A percentile compares a stretch with the other conserved stretches of the same genome.
Evolutionary conservation across 2,329 filamentous ascomycete species (phyloP).

Genomic region (Zopfia rhizophila): DNA sequence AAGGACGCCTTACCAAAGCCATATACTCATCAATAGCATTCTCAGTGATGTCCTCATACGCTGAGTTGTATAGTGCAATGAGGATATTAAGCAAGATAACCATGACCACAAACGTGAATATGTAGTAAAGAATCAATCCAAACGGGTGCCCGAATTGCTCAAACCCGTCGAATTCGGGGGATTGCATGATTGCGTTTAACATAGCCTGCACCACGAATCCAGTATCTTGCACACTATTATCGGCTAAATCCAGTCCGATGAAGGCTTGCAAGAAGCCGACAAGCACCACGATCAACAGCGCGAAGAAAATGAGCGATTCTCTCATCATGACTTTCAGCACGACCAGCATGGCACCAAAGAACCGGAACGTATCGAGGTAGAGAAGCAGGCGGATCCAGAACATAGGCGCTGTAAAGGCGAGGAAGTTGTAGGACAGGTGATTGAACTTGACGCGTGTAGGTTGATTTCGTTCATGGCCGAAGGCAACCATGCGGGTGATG

Average conservation of each 20-base stretch:
- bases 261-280: slow-evolving; percentile 93
- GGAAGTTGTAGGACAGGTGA: slow-evolving; percentile 88
- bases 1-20: slow-evolving; percentile 64
- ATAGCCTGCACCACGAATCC: slow-evolving; percentile 81
- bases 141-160: slow-evolving; percentile 88
- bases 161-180: slow-evolving; percentile 88
- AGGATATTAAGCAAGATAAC: slow-evolving; percentile 94
- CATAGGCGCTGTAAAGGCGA: slow-evolving; percentile 93
- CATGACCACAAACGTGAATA: slow-evolving; percentile 98
- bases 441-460: slow-evolving; percentile 72
- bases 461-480: slow-evolving; percentile 67
- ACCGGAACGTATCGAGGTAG: slow-evolving; percentile 91
- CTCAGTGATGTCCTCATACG: slow-evolving; percentile 93
- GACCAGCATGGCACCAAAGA: slow-evolving; percentile 98
- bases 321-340: slow-evolving; percentile 80
- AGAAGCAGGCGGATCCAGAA: slow-evolving; percentile 95
- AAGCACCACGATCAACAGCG: slow-evolving; percentile 83
- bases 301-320: slow-evolving; percentile 92
- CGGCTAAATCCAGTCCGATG: slow-evolving; percentile 86
- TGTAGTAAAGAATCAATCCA: slow-evolving; percentile 94
- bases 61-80: slow-evolving; percentile 96
- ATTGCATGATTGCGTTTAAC: slow-evolving; percentile 91
- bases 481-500: slow-evolving; percentile 79
- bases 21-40: slow-evolving; percentile 96
- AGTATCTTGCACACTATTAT: slow-evolving; percentile 71